phyloP scores from a whole-genome alignment of 306 rosid genomes.

The Quercus rubra region DNA sequence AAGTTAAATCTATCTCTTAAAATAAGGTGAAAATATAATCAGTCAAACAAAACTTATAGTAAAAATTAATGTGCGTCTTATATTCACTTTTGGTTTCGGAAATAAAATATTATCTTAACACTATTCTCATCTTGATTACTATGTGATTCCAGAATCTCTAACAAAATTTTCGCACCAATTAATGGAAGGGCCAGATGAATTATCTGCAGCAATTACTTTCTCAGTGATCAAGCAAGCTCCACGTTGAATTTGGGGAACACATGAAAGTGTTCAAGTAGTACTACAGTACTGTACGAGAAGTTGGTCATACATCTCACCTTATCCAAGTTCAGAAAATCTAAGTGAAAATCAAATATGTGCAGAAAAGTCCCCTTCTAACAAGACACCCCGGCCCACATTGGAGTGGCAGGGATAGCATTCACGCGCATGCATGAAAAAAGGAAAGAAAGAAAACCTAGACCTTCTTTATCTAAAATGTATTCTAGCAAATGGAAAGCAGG shows the following conservation, averaged over 20 bases:
- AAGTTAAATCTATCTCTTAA: no score
- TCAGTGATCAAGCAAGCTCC: not conserved
- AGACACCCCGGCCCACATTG: not conserved
- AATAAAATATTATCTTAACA: no score
- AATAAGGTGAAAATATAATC: no score
- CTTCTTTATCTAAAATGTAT: not conserved
- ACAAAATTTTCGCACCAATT: no score
- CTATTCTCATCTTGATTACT: no score
- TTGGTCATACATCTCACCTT: not conserved
- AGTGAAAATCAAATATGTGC: constrained; percentile 11
- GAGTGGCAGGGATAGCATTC: constrained; percentile 6
- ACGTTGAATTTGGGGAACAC: not conserved
- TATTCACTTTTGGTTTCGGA: no score
- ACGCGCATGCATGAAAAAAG: constrained; percentile 17
- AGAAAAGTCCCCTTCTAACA: not conserved
- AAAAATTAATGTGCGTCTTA: no score
- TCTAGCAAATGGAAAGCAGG: not conserved
- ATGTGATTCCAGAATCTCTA: no score
- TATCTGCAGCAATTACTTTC: no score
- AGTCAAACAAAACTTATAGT: no score
- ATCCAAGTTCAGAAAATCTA: constrained; percentile 5
- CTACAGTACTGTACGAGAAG: not conserved
- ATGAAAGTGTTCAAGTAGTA: not conserved
- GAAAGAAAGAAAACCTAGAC: not conserved
- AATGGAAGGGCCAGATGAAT: no score